phyloP scores from a whole-genome alignment of 371 early-diverging fungal species.

The Mucor velutinosus region DNA sequence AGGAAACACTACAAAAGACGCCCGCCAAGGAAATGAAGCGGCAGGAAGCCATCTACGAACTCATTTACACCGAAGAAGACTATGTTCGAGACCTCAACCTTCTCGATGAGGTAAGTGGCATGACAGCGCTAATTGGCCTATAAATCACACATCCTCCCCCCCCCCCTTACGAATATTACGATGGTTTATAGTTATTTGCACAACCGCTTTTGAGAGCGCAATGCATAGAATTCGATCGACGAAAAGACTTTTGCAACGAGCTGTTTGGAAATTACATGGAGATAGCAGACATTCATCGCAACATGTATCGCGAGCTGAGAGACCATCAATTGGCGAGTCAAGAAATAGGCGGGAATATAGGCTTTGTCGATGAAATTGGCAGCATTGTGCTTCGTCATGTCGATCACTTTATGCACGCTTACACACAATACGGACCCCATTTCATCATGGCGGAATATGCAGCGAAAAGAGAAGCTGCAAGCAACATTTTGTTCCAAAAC shows the following conservation, averaged over 20 bases:
- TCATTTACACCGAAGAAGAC: conserved; percentile 88
- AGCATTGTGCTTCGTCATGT: conserved; percentile 74
- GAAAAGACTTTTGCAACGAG: conserved; percentile 61
- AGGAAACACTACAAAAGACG: conserved; percentile 70
- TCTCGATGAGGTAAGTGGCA: conserved; percentile 37
- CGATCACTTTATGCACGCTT: conserved; percentile 64
- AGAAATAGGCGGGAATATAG: conserved; percentile 20
- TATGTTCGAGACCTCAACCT: conserved; percentile 76
- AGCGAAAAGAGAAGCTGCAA: conserved; percentile 67
- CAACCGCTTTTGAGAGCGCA: conserved; percentile 12
- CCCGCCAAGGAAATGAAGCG: conserved; percentile 78
- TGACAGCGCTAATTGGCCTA: background rate
- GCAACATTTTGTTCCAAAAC: conserved; percentile 63
- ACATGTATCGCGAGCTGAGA: conserved; percentile 62
- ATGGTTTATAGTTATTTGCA: conserved; percentile 19
- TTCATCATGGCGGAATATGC: conserved; percentile 74
- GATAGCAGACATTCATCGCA: conserved; percentile 64
- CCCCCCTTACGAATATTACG: conserved; percentile 56
- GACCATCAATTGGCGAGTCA: conserved; percentile 59
- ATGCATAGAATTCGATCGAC: conserved; percentile 50
- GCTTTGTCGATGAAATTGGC: conserved; percentile 74
- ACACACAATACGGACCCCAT: conserved; percentile 79
- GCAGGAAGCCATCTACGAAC: conserved; percentile 91
- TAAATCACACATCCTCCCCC: background rate
- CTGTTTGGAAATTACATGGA: conserved; percentile 79